Conservation (phyloP, 2,329 filamentous ascomycete species). For the Bipolaris victoriae region DNA sequence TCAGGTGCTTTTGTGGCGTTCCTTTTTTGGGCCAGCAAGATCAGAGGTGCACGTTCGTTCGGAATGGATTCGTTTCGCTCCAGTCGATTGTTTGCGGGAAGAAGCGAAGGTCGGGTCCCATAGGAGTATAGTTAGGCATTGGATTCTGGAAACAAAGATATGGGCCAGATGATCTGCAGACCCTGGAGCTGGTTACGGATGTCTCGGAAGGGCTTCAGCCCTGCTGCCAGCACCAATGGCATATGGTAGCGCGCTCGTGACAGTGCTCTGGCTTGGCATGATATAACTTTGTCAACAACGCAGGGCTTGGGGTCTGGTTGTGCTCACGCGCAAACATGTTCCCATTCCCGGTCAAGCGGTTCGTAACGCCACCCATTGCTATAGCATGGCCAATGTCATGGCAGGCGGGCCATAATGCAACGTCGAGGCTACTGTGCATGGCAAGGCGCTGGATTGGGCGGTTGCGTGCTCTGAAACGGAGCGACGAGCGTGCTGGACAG, state of each 20-base stretch:
- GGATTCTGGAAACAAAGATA: too few relatives aligned
- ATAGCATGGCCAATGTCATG: background rate
- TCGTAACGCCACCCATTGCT: background rate
- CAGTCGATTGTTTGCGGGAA: background rate
- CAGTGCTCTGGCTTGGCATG: too few relatives aligned
- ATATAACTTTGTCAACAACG: too few relatives aligned
- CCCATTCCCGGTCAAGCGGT: too few relatives aligned
- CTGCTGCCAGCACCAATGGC: too few relatives aligned
- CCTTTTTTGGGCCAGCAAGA: background rate
- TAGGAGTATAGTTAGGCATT: too few relatives aligned
- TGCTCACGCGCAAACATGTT: too few relatives aligned
- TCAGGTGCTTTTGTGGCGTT: background rate
- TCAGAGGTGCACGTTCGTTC: background rate
- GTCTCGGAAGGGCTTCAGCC: too few relatives aligned
- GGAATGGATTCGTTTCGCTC: background rate
- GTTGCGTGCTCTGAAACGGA: background rate
- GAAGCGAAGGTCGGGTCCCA: background rate
- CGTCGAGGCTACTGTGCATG: background rate
- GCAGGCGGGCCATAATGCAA: background rate
- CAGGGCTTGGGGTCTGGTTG: too few relatives aligned
- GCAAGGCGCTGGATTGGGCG: background rate
- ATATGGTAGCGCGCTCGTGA: too few relatives aligned
- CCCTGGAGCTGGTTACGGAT: too few relatives aligned
- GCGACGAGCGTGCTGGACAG: background rate
- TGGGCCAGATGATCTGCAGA: too few relatives aligned